Conservation (phyloP, 73 alveolate species). For the Uronychia setigera region DNA sequence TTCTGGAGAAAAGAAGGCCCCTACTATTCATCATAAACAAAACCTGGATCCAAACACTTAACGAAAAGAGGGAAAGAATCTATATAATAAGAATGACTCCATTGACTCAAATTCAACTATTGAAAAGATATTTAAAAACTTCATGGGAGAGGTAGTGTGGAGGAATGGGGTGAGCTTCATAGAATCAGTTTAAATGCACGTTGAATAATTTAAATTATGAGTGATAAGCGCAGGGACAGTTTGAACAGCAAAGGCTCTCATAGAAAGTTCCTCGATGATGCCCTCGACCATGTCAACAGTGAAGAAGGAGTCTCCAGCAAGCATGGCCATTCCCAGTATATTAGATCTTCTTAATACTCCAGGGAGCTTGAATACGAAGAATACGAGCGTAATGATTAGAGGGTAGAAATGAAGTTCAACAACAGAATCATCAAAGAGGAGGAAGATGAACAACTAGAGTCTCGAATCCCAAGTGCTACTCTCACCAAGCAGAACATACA, state of each 20-base stretch:
- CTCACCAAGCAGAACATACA: neutral
- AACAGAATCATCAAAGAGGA: neutral
- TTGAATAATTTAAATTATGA: neutral
- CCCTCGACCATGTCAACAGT: neutral
- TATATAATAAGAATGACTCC: too few relatives aligned
- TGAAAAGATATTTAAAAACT: too few relatives aligned
- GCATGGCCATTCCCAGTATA: neutral
- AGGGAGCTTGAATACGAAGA: neutral
- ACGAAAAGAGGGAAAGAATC: too few relatives aligned
- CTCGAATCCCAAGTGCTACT: neutral
- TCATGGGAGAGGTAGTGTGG: too few relatives aligned
- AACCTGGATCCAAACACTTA: too few relatives aligned
- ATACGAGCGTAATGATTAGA: neutral
- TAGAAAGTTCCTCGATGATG: neutral
- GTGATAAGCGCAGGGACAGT: neutral
- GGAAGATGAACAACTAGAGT: neutral
- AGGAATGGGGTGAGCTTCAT: too few relatives aligned
- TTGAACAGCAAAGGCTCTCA: neutral
- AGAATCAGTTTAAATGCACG: too few relatives aligned
- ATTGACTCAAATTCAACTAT: too few relatives aligned
- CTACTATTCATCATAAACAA: too few relatives aligned
- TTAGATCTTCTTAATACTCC: neutral
- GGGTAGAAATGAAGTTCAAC: neutral
- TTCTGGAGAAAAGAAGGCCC: too few relatives aligned
- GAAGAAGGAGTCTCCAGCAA: neutral